Evolutionary conservation across 176 grass and related monocot genomes (phyloP).

Genomic region (Metroxylon sagu): DNA sequence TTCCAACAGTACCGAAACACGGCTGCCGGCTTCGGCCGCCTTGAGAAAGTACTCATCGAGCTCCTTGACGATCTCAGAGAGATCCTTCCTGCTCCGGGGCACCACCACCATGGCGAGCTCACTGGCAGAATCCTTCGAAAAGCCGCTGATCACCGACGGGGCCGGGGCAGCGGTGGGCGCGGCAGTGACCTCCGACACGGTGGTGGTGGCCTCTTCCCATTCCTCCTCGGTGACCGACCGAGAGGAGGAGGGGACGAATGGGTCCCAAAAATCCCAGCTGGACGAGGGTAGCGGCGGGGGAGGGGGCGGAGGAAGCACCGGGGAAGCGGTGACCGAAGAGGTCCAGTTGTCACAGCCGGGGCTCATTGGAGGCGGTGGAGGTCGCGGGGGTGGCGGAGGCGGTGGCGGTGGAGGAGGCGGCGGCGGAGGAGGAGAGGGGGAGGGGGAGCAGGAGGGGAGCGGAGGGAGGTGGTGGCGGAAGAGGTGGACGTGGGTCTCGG

Average conservation of each 20-base stretch:
- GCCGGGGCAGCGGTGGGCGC: slow-evolving; percentile 31
- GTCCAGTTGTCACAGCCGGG: slow-evolving; percentile 41
- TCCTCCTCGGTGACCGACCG: slow-evolving; percentile 59
- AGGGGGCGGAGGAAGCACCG: slow-evolving; percentile 63
- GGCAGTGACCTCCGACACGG: slow-evolving; percentile 13
- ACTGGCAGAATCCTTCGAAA: slow-evolving; percentile 54
- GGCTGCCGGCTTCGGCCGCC: slow-evolving; percentile 68
- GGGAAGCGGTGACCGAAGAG: slow-evolving; percentile 60
- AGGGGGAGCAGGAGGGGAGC: slow-evolving; percentile 19
- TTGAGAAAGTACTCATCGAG: slow-evolving; percentile 99
- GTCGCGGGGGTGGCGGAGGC: no score
- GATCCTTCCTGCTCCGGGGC: slow-evolving; percentile 63
- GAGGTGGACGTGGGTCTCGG: slow-evolving; percentile 56
- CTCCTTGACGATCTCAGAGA: slow-evolving; percentile 84
- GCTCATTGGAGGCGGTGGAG: slow-evolving; percentile 34
- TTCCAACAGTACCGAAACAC: slow-evolving; percentile 71
- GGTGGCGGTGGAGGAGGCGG: not conserved
- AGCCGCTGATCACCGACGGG: slow-evolving; percentile 51
- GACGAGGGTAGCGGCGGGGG: slow-evolving; percentile 31
- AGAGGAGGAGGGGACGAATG: slow-evolving; percentile 79
- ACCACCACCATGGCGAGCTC: slow-evolving; percentile 79
- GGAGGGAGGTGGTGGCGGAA: slow-evolving; percentile 20
- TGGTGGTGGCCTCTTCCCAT: slow-evolving; percentile 61
- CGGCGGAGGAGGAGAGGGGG: not conserved
- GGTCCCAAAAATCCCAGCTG: slow-evolving; percentile 99